phyloP scores from a whole-genome alignment of 148 eudicot species.

The Fagopyrum homotropicum region DNA sequence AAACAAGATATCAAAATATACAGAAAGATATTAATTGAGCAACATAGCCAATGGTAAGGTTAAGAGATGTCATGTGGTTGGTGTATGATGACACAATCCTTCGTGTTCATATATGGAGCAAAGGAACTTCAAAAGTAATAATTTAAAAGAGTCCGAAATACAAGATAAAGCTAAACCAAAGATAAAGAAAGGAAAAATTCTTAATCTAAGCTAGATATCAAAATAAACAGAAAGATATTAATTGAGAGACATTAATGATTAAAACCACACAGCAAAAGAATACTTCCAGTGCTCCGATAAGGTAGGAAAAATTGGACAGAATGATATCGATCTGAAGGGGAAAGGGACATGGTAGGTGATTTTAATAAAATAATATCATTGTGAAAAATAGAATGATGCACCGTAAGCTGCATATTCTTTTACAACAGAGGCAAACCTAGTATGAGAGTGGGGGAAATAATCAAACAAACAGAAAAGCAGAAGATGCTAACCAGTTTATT shows the following conservation, averaged over 20 bases:
- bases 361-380: not conserved
- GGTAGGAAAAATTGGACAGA: not conserved
- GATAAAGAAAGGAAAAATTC: not conserved
- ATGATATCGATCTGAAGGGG: too few relatives aligned
- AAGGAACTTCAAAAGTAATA: not conserved
- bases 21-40: not conserved
- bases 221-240: not conserved
- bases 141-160: not conserved
- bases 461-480: not conserved
- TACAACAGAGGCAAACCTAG: not conserved
- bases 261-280: not conserved
- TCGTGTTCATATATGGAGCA: not conserved
- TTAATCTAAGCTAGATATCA: not conserved
- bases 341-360: too few relatives aligned
- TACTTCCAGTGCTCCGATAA: not conserved
- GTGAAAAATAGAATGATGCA: not conserved
- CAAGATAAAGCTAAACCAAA: not conserved
- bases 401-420: not conserved
- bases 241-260: not conserved
- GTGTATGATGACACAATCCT: not conserved
- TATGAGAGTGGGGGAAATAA: not conserved
- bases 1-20: too few relatives aligned
- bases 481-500: conserved; percentile 60
- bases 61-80: not conserved
- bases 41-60: not conserved